Base-by-base conservation (phyloP, 2,329 filamentous ascomycete genomes). In the Ophiocordyceps camponoti-leonardi region DNA sequence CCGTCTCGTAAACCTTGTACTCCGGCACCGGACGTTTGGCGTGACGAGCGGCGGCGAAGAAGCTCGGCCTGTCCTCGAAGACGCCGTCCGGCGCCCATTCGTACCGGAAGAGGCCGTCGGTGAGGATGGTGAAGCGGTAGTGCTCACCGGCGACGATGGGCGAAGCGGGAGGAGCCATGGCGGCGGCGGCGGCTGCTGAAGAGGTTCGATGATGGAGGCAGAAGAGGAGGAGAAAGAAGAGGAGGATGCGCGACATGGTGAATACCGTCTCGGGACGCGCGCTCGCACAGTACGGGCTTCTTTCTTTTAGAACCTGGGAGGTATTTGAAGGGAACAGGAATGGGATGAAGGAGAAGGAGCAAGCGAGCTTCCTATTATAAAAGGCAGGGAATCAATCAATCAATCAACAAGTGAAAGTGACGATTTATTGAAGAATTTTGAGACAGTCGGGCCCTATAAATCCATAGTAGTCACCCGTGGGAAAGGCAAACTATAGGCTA, bases 61-160 rank as follows among this genome's bases (percentile, higher is more conserved):
- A 72, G 0, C 75, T 79, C 0, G 73, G 71, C 5, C 76, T 68
- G 54, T 81, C 75, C 54, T 81, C 77, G 51, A 81, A 81, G 31
- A 61, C 53, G 43, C 70, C 67, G 49, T 81, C 75, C 12, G 66
- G 61, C 1, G 76, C 68, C 73, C 74, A 81, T 59, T 81, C 77
- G 49, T 73, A 79, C 30, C 77, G 72, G 26, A 81, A 50, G 2
- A 80, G 61, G 2, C 69, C 63, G 44, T 77, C 68, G 11, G 67
- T 69, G 43, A 81, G 63, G 42, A 81, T 50, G 10, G 72, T 79
- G 55, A 81, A 80, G 45, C 77, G 72, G 56, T 73, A 80, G 43
- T 70, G 53, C 18, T 51, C 48, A 41, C 52, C 51, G 11, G 49
- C 49, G 31, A 55, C 44, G 19, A 50, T 43, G 14, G 49, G 45